Conservation (phyloP, 257 asterid genomes). For the Penstemon newberryi region DNA sequence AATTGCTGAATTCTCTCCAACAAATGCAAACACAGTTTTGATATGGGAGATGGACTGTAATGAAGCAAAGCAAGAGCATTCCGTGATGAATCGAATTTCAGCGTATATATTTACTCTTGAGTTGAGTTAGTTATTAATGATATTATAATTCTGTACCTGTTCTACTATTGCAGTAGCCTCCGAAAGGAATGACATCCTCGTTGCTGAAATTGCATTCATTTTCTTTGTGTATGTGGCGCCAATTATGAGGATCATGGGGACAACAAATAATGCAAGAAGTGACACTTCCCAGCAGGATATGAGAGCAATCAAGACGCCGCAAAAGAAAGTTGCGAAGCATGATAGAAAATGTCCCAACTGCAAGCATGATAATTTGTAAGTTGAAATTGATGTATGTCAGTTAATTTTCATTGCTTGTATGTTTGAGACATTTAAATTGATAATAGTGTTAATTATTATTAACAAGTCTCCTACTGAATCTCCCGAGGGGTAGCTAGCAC, state of each 20-base stretch:
- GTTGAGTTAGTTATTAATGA: not conserved
- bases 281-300: constrained; percentile 84
- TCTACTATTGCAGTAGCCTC: constrained; percentile 80
- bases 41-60: constrained; percentile 76
- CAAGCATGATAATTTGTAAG: constrained; percentile 30
- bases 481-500: no score
- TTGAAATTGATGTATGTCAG: constrained; percentile 18
- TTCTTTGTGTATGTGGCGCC: constrained; percentile 72
- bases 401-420: constrained; percentile 7
- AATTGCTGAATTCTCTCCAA: constrained; percentile 69
- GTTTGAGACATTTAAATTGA: not conserved
- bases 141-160: constrained; percentile 48
- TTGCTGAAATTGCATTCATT: constrained; percentile 61
- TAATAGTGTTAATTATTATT: no score
- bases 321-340: constrained; percentile 69
- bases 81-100: not conserved
- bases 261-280: constrained; percentile 66
- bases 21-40: constrained; percentile 80
- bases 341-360: constrained; percentile 85
- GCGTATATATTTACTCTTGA: not conserved
- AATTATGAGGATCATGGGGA: constrained; percentile 65
- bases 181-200: constrained; percentile 58
- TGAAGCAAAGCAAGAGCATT: constrained; percentile 23
- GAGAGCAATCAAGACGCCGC: constrained; percentile 72
- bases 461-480: no score